Base-by-base conservation (phyloP, 2,329 filamentous ascomycete genomes). In the Camillea tinctor region DNA sequence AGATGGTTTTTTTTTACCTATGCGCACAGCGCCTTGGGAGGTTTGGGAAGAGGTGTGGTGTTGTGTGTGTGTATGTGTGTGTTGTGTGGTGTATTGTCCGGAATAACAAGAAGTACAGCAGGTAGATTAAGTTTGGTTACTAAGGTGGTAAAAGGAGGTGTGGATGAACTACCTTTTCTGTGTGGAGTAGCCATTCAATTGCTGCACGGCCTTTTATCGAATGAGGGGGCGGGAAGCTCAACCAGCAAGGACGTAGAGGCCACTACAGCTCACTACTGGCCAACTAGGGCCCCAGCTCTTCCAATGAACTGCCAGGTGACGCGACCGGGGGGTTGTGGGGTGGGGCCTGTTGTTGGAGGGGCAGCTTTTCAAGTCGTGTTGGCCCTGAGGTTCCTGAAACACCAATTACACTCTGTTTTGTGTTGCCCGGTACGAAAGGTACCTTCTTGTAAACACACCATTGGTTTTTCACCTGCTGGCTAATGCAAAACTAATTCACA, bases 121-220 rank as follows among this genome's bases (percentile, higher is more conserved):
- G 26, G 7, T 9, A 30, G 13, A 11, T 30, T 30, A 30, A 11
- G 26, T 30, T n/a, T n/a, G 7, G 26, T 4, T n/a, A n/a, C n/a
- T n/a, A n/a, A 4, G 26, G 26, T 30, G 53, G 62, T 23, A 68
- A 69, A 71, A 70, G 68, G 69, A 70, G 68, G 68, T 71, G 68
- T 69, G 68, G 58, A 64, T 67, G 55, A 53, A 60, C 56, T 57
- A 61, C 7, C 3, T 62, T 57, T 63, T 58, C 52, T 57, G 56
- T 62, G 63, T 60, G 55, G 64, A 54, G 56, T 11, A 13, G 21
- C 55, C 53, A 51, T 30, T 44, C 36, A 44, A 44, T 44, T 44
- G 36, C 36, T 44, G 36, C 36, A 44, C 13, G 36, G 26, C 22
- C 23, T 36, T 54, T n/a, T 49, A 17, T 52, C 23, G 52, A 48